Evolutionary conservation across 228 moss, liverwort and hornwort genomes (phyloP).

Genomic region (Sphagnum fallax): DNA sequence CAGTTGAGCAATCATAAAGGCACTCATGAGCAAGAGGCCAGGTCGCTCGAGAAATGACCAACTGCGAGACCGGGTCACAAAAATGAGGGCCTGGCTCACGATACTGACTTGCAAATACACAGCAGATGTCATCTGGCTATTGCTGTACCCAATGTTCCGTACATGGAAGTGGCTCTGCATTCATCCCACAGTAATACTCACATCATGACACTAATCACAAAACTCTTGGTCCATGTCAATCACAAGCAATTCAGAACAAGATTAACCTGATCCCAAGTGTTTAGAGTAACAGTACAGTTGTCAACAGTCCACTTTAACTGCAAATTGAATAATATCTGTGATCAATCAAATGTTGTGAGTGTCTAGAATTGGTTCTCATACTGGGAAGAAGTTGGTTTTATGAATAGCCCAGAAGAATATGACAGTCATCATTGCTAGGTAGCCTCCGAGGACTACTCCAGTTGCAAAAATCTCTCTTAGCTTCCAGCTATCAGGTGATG

Average conservation of each 20-base stretch:
- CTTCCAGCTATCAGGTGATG: constrained; percentile 4
- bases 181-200: neutral
- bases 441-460: neutral
- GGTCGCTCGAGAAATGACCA: constrained; percentile 43
- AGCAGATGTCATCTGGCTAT: constrained; percentile 14
- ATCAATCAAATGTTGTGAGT: no score
- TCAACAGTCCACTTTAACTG: no score
- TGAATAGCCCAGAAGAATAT: neutral
- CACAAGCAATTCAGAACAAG: no score
- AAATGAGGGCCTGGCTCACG: constrained; percentile 42
- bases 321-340: no score
- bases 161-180: constrained; percentile 38
- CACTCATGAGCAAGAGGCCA: constrained; percentile 19
- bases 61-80: constrained; percentile 40
- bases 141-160: constrained; percentile 3
- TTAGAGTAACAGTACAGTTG: no score
- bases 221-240: no score
- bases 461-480: constrained; percentile 1
- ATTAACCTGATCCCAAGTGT: no score
- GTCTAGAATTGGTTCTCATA: neutral
- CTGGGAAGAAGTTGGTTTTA: neutral
- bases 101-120: constrained; percentile 47
- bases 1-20: constrained; percentile 33
- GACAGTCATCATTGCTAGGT: constrained; percentile 3
- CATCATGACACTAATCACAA: no score